A percentile compares a stretch with the other conserved stretches of the same genome.
phyloP scores from a whole-genome alignment of 805 yeast species.

The Candida hungchunana region DNA sequence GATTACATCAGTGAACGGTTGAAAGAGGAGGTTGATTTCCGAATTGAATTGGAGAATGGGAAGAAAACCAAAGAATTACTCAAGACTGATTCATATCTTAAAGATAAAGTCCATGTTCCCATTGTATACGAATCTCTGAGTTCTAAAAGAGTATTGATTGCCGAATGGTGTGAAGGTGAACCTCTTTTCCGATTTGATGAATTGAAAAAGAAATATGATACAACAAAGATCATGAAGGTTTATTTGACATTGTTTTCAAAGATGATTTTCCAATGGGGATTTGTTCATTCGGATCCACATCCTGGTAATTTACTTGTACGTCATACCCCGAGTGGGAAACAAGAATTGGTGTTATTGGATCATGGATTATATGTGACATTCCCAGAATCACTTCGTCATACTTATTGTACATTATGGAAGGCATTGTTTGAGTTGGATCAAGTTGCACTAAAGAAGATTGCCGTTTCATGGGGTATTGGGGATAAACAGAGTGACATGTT shows the following conservation, averaged over 20 bases:
- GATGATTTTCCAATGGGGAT: constrained; percentile 59
- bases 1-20: constrained; percentile 54
- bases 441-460: constrained; percentile 43
- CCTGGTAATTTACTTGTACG: constrained; percentile 74
- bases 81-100: constrained; percentile 38
- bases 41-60: constrained; percentile 52
- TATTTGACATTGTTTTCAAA: constrained; percentile 46
- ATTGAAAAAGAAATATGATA: constrained; percentile 36
- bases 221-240: constrained; percentile 39
- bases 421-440: constrained; percentile 50
- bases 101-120: constrained; percentile 51
- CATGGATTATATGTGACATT: constrained; percentile 68
- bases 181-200: constrained; percentile 44
- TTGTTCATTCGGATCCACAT: constrained; percentile 71
- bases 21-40: constrained; percentile 58
- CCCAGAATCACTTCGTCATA: constrained; percentile 43
- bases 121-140: constrained; percentile 41
- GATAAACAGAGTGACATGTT: constrained; percentile 53
- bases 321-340: constrained; percentile 26
- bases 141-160: constrained; percentile 48
- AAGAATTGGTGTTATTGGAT: constrained; percentile 64
- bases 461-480: constrained; percentile 64
- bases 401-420: constrained; percentile 64
- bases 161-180: constrained; percentile 78
- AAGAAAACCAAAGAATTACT: constrained; percentile 35